Evolutionary conservation across 306 rosid species (phyloP).

Genomic region (Arachis stenosperma): DNA sequence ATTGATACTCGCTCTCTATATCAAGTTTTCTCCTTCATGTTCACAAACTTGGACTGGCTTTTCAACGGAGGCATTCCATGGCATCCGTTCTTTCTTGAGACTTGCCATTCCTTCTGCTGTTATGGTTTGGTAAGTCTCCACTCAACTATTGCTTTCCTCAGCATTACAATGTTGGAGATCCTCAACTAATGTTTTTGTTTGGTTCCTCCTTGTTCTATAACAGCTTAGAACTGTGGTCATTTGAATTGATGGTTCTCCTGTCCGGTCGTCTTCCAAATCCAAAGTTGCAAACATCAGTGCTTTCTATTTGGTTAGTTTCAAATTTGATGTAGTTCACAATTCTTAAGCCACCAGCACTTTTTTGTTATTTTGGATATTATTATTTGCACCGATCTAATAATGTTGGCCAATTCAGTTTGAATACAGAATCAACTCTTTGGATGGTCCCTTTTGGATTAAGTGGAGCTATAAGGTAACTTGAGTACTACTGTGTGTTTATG

Average conservation of each 20-base stretch:
- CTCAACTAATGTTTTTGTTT: background rate
- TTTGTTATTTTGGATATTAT: too few relatives aligned
- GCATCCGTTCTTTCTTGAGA: conserved; percentile 47
- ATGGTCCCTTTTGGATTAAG: conserved; percentile 75
- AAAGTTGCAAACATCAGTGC: conserved; percentile 63
- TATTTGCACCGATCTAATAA: conserved; percentile 10
- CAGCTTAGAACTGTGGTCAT: conserved; percentile 71
- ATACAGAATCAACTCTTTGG: conserved; percentile 62
- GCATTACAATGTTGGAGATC: background rate
- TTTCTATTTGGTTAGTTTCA: conserved; percentile 59
- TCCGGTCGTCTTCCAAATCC: conserved; percentile 75
- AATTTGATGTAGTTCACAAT: conserved; percentile 5
- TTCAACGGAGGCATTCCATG: conserved; percentile 51
- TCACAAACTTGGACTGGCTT: conserved; percentile 59
- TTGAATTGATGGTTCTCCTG: conserved; percentile 61
- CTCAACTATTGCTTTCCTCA: conserved; percentile 1
- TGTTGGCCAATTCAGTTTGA: conserved; percentile 44
- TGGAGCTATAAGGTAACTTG: conserved; percentile 67
- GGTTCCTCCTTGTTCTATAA: background rate
- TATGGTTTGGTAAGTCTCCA: conserved; percentile 66
- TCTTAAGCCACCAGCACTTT: conserved; percentile 1
- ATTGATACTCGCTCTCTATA: conserved; percentile 49
- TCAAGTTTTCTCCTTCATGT: conserved; percentile 62
- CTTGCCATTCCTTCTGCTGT: conserved; percentile 74
- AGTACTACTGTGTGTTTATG: background rate